phyloP scores from a whole-genome alignment of 2,329 filamentous ascomycete species.

The Septoria petroselini region DNA sequence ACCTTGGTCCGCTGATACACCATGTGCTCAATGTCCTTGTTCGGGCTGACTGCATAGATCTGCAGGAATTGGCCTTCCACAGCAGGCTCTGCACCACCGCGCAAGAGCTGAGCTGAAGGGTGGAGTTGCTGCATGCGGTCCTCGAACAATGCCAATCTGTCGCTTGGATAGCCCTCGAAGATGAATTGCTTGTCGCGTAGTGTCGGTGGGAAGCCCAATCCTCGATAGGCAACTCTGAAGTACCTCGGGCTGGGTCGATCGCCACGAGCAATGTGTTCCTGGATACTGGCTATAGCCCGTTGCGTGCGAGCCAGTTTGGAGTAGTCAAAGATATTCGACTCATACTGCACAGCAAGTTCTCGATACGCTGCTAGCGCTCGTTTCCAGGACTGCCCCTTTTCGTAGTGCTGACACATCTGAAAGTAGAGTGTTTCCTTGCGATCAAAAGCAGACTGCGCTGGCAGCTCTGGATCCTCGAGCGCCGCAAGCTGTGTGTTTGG shows the following conservation, averaged over 20 bases:
- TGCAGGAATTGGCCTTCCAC: constrained; percentile 88
- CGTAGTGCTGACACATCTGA: constrained; percentile 89
- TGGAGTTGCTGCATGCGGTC: constrained; percentile 91
- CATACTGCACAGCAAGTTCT: constrained; percentile 88
- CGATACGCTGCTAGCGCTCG: constrained; percentile 83
- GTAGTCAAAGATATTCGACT: constrained; percentile 85
- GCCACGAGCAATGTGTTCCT: constrained; percentile 81
- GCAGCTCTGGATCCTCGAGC: constrained; percentile 71
- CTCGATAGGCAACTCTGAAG: constrained; percentile 86
- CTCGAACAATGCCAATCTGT: constrained; percentile 76
- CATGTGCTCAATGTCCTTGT: constrained; percentile 76
- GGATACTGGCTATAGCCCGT: constrained; percentile 85
- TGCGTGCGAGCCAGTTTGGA: constrained; percentile 85
- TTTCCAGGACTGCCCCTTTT: constrained; percentile 91
- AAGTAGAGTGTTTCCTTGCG: constrained; percentile 91
- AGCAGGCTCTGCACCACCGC: constrained; percentile 64
- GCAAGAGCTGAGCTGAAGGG: constrained; percentile 77
- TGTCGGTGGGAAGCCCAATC: constrained; percentile 77
- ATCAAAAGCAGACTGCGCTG: constrained; percentile 82
- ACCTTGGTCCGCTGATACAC: constrained; percentile 88
- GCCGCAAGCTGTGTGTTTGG: constrained; percentile 63
- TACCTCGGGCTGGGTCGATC: constrained; percentile 77
- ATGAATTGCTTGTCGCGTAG: constrained; percentile 89
- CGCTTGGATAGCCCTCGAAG: constrained; percentile 75
- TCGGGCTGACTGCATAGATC: constrained; percentile 73